These are phyloP conservation scores for Nicotiana knightiana DNA, from an alignment of 257 asterid species.

Conservation along the genomic window DNA sequence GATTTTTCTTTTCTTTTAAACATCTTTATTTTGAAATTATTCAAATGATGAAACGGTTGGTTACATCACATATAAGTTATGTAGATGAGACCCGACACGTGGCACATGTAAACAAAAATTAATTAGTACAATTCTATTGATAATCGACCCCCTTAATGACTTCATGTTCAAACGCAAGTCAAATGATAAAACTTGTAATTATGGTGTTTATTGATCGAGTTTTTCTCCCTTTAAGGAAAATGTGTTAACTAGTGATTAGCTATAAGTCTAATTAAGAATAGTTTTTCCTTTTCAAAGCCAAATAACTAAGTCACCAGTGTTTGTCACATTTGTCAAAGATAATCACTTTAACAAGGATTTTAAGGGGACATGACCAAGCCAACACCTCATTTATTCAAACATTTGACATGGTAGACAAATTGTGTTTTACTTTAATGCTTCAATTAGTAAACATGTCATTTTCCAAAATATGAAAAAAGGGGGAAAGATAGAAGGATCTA, in stretches of 20 bases:
- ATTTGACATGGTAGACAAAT: neutral
- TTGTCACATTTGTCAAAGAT: neutral
- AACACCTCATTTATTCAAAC: neutral
- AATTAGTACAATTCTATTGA: neutral
- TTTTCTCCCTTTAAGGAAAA: neutral
- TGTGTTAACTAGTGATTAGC: neutral
- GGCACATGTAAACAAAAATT: neutral
- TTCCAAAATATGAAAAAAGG: neutral
- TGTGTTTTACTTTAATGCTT: neutral
- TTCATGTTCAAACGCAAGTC: neutral
- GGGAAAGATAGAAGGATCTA: neutral
- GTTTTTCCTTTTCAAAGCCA: neutral
- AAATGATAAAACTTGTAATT: neutral
- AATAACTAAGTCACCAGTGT: neutral
- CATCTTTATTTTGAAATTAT: neutral
- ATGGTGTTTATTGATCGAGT: neutral
- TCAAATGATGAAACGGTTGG: neutral
- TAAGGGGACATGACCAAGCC: neutral
- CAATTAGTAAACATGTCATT: constrained; percentile 1
- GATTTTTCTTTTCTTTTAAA: neutral
- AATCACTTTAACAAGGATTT: neutral
- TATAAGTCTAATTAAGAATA: neutral
- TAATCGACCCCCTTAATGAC: neutral
- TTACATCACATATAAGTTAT: neutral
- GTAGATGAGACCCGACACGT: constrained; percentile 16